phyloP scores from a whole-genome alignment of 106 monocot genomes.

The Platanthera guangdongensis region DNA sequence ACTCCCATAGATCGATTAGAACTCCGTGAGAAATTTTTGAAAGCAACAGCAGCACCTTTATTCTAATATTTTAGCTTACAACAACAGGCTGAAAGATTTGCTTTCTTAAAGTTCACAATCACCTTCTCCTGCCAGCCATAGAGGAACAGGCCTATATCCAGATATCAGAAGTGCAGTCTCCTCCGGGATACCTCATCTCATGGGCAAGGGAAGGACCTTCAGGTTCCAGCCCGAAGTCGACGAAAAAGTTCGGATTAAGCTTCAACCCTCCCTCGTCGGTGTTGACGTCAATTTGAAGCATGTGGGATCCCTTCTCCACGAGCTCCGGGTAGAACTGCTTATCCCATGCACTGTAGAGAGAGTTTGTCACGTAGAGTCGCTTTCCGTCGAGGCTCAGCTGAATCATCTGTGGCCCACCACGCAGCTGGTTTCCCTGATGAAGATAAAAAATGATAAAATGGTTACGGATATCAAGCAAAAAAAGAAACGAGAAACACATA shows the following conservation, averaged over 20 bases:
- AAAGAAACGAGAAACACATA: too few relatives aligned
- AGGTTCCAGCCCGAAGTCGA: conserved; percentile 84
- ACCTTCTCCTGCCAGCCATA: background rate
- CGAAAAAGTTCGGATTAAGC: conserved; percentile 74
- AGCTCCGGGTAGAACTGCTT: conserved; percentile 85
- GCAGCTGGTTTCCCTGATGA: conserved; percentile 58
- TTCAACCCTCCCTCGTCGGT: conserved; percentile 62
- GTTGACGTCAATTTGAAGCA: conserved; percentile 85
- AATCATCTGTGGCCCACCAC: conserved; percentile 97
- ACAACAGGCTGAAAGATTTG: too few relatives aligned
- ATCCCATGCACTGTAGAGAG: conserved; percentile 90
- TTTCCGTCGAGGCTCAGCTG: conserved; percentile 93
- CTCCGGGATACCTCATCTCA: conserved; percentile 99
- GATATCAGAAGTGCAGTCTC: conserved; percentile 98
- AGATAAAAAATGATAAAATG: too few relatives aligned
- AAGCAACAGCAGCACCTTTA: too few relatives aligned
- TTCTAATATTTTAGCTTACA: too few relatives aligned
- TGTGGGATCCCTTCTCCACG: conserved; percentile 72
- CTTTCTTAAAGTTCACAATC: too few relatives aligned
- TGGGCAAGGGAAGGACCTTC: conserved; percentile 88
- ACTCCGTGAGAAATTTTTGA: too few relatives aligned
- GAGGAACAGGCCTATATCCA: conserved; percentile 41
- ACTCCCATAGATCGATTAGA: too few relatives aligned
- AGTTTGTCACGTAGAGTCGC: conserved; percentile 91
- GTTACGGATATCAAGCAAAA: too few relatives aligned